Evolutionary conservation across 208 protist species (phyloP), one percentile per base, ranked within the genome.

Genomic region (Entamoeba invadens): DNA sequence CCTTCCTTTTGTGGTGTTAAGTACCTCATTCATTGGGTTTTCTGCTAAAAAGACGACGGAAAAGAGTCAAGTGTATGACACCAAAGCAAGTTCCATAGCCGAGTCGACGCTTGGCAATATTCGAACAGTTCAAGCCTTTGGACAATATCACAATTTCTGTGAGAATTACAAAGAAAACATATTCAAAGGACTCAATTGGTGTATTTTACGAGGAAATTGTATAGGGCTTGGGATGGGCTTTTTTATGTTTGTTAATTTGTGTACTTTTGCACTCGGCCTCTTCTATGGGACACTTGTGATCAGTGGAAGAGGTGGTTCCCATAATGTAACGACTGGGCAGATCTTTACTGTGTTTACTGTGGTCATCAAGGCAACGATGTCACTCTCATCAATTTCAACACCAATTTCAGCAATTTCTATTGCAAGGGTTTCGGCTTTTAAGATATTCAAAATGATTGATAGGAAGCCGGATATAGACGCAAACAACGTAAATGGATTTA

Each of bases 51-150:
- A 12, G 0, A 3, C 6, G 6, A 8, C 10, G 38, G 0, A 8
- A 10, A 77, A 77, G 35, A 31, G 10, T n/a, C 92, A 92, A 31
- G 94, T 38, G 12, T 95, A 93, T 45, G 42, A 95, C 21, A 93
- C 96, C 12, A 97, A 18, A 18, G 47, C 47, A 57, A 0, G 57
- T n/a, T 0, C 2, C 10, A 31, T 77, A 3, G 57, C 57, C 3
- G 57, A 77, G 38, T 0, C 25, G 38, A 77, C 57, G 21, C 25
- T 77, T 42, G 21, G 57, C 10, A 77, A 77, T 77, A 31, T 77
- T 31, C 25, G 21, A 77, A 77, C 57, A n/a, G 57, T 77, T 31
- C 57, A 77, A 44, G 25, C 8, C 6, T 31, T 77, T 42, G 38
- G 0, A 42, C 57, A 77, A 77, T 18, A 77, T 42, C 8, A 12